Evolutionary conservation across 1,284 basidiomycete species (phyloP).

Genomic region (Prillingera fragicola): DNA sequence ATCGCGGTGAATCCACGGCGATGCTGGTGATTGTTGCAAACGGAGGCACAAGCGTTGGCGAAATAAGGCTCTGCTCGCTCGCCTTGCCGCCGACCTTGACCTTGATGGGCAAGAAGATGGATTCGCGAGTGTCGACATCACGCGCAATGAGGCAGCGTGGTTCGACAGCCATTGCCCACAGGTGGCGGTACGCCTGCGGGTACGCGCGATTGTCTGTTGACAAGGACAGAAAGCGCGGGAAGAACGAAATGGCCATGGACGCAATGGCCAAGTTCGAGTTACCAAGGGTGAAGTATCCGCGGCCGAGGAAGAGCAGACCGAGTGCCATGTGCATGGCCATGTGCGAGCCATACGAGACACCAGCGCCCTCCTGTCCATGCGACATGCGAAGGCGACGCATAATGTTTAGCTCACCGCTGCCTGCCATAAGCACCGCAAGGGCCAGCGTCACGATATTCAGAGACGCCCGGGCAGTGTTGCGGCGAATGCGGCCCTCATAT

Average conservation of each 20-base stretch:
- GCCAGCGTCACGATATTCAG: conserved; percentile 80
- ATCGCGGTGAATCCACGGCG: conserved; percentile 81
- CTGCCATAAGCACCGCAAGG: conserved; percentile 88
- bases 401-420: conserved; percentile 88
- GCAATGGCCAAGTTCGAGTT: conserved; percentile 88
- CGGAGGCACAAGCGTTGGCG: conserved; percentile 85
- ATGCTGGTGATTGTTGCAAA: conserved; percentile 72
- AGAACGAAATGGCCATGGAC: conserved; percentile 81
- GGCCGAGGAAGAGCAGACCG: conserved; percentile 88
- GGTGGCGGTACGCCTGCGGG: conserved; percentile 85
- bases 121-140: conserved; percentile 82
- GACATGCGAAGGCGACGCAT: conserved; percentile 81
- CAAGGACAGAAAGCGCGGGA: conserved; percentile 72
- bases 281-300: conserved; percentile 86
- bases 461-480: conserved; percentile 79
- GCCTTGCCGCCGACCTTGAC: conserved; percentile 68
- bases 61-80: conserved; percentile 63
- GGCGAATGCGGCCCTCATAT: conserved; percentile 78
- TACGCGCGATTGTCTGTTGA: conserved; percentile 86
- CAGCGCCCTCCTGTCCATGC: conserved; percentile 78
- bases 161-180: conserved; percentile 94
- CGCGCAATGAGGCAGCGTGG: conserved; percentile 85
- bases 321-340: conserved; percentile 86
- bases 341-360: conserved; percentile 81
- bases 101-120: conserved; percentile 85